Percentiles rank a stretch among this genome's conserved stretches.
Conservation (phyloP, 202 grass and related monocot species). For the Saccharum hybrid region DNA sequence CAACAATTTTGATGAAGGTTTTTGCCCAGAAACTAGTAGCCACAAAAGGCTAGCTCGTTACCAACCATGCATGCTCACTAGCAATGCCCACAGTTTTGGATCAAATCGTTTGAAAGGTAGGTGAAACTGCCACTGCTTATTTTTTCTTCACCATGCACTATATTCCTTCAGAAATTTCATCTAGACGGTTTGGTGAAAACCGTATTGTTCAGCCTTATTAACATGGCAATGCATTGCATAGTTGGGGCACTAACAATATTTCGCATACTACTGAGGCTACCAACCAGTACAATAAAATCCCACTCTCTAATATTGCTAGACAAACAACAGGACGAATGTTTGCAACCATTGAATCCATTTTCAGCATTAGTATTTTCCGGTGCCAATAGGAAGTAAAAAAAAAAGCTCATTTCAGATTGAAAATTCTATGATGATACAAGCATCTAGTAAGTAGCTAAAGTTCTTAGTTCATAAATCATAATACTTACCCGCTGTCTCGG, state of each 20-base stretch:
- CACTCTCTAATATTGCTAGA: background rate
- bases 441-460: background rate
- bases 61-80: constrained; percentile 3
- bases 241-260: background rate
- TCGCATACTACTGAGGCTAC: background rate
- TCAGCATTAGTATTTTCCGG: background rate
- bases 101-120: background rate
- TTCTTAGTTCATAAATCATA: constrained; percentile 17
- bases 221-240: background rate
- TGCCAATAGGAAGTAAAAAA: background rate
- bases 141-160: background rate
- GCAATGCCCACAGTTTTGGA: background rate
- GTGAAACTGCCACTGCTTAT: background rate
- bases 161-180: background rate
- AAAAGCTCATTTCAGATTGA: background rate
- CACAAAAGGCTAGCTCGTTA: background rate
- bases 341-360: background rate
- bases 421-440: background rate
- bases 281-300: background rate
- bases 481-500: constrained; percentile 90
- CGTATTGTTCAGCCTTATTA: background rate
- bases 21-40: background rate
- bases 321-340: background rate
- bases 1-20: background rate
- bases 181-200: background rate